Conservation (phyloP, 2,329 filamentous ascomycete species). For the Aciculosporium take region DNA sequence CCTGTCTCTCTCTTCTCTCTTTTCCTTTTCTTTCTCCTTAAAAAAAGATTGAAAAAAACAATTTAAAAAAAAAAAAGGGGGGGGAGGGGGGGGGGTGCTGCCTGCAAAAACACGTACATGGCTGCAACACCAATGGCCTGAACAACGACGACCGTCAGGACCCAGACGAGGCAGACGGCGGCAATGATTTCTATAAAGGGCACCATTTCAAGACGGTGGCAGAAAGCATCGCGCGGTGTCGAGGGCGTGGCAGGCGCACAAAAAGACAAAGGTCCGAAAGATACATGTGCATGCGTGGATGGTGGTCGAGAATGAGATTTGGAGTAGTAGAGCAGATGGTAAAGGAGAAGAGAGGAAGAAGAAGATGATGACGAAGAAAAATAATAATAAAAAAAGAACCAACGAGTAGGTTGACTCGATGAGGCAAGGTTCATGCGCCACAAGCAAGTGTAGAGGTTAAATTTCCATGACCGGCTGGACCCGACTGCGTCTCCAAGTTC, state of each 20-base stretch:
- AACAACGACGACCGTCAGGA: slow-evolving; percentile 34
- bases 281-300: not conserved
- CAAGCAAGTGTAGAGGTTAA: not conserved
- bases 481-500: not conserved
- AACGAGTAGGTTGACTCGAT: not conserved
- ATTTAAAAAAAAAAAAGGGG: too few relatives aligned
- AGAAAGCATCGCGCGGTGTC: slow-evolving; percentile 5
- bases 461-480: not conserved
- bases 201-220: slow-evolving; percentile 13
- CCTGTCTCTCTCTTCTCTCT: not conserved
- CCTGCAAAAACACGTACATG: too few relatives aligned
- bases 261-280: too few relatives aligned
- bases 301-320: not conserved
- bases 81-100: too few relatives aligned
- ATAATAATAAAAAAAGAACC: too few relatives aligned
- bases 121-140: slow-evolving; percentile 41
- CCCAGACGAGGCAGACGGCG: slow-evolving; percentile 38
- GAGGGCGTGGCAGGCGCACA: not conserved
- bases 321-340: too few relatives aligned
- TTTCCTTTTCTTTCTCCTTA: too few relatives aligned
- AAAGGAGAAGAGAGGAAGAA: not conserved
- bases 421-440: not conserved
- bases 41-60: too few relatives aligned
- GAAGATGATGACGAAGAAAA: not conserved
- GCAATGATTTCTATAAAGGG: slow-evolving; percentile 25